Evolutionary conservation across 768 basidiomycete species (phyloP), one percentile per base, ranked within the genome.

Genomic region (Coprinopsis sp.): DNA sequence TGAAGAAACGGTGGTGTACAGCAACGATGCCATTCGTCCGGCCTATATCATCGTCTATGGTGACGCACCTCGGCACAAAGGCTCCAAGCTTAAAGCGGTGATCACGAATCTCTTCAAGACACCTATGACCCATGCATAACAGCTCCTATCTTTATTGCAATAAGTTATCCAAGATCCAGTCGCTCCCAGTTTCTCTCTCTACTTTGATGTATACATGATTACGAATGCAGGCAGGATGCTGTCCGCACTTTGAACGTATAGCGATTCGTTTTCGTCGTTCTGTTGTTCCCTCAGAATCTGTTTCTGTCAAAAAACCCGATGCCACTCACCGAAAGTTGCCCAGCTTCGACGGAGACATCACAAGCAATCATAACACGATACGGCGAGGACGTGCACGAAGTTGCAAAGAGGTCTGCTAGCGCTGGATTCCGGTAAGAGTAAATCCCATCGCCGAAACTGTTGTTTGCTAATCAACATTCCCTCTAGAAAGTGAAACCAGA

Each of bases 41-140:
- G 79, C 79, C 0, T 85, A 76, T 61, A 66, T 84, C 46, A 61
- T 85, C n/a, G 73, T 83, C 16, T 85, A 84, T 54, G 79, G 76
- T 14, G 61, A 69, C 25, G 50, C 51, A 27, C 59, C 66, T 8
- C 39, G 51, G 24, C 46, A 53, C 43, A 39, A 46, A 16, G 54
- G 58, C 31, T 64, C 61, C 27, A 69, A 67, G 48, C 38, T 72
- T 7, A 64, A 62, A 22, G 49, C 63, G 25, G 51, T 69, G 12
- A 51, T 76, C 19, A 60, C 62, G n/a, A 65, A 58, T 11, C 57
- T 77, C 24, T 79, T 77, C 54, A 72, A 69, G 42, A 77, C 73
- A 6, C 74, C 77, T 10, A 37, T 79, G 43, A 71, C 70, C n/a
- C n/a, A n/a, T 24, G 60, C 67, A 22, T 77, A 55, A 70, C 14